Evolutionary conservation across 2,329 filamentous ascomycete species (phyloP).

Genomic region (Aspergillus sp.): DNA sequence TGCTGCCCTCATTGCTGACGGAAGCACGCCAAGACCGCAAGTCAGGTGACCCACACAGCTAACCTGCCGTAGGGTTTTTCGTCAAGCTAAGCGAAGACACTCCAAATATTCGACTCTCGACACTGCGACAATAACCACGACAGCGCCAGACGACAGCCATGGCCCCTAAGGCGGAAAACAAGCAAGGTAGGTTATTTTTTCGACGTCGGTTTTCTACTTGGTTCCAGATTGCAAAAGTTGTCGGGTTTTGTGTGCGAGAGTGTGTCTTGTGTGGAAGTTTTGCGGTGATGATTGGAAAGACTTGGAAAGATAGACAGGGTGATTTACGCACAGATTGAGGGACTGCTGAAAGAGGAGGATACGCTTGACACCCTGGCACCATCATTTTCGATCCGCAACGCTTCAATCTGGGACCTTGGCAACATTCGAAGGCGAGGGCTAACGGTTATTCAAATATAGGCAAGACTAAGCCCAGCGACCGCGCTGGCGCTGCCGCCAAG

Average conservation of each 20-base stretch:
- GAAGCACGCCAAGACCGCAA: conserved; percentile 2
- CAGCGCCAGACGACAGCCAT: conserved; percentile 40
- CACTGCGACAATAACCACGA: conserved; percentile 38
- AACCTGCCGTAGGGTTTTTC: conserved; percentile 29
- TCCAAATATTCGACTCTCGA: conserved; percentile 33
- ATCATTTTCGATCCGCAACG: background rate
- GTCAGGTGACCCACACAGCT: conserved; percentile 33
- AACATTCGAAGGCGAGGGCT: background rate
- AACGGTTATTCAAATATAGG: conserved; percentile 17
- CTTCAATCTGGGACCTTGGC: background rate
- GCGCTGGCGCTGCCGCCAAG: conserved; percentile 92
- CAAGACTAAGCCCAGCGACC: conserved; percentile 55
- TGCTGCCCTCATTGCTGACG: too few species aligned
- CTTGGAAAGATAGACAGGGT: background rate
- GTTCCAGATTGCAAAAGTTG: conserved; percentile 25
- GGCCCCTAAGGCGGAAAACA: conserved; percentile 40
- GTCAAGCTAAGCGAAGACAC: conserved; percentile 34
- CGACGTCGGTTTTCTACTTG: conserved; percentile 10
- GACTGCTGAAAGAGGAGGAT: background rate
- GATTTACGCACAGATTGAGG: too few species aligned
- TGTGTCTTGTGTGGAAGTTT: conserved; percentile 5
- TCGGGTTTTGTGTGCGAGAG: conserved; percentile 11
- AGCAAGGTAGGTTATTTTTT: conserved; percentile 36
- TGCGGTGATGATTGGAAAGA: conserved; percentile 6
- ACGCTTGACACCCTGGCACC: background rate